A percentile compares a stretch with the other conserved stretches of the same genome.
Conservation (phyloP, 441 rosid genomes). For the Gossypium schwendimanii region DNA sequence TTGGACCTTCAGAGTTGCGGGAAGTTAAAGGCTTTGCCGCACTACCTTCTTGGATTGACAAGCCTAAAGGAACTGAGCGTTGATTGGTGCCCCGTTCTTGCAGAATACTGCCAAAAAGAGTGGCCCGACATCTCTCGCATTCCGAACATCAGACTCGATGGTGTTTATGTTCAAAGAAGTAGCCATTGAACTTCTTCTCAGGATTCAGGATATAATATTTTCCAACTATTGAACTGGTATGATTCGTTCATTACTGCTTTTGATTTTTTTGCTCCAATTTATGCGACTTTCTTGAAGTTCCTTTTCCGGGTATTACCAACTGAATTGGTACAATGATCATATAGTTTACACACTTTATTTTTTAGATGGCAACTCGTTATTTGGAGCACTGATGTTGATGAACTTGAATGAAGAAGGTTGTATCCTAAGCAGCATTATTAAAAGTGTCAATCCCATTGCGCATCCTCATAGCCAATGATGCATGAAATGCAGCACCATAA, state of each 20-base stretch:
- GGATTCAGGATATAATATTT: not conserved
- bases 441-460: not conserved
- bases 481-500: conserved; percentile 86
- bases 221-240: not conserved
- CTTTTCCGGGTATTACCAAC: not conserved
- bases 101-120: not conserved
- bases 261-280: not conserved
- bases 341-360: not conserved
- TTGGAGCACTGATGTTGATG: not conserved
- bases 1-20: not conserved
- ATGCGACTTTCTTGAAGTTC: not conserved
- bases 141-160: not conserved
- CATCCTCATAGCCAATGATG: conserved; percentile 47
- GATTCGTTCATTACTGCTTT: not conserved
- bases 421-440: not conserved
- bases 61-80: not conserved
- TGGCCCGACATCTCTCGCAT: not conserved
- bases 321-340: not conserved
- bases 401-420: not conserved
- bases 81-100: not conserved
- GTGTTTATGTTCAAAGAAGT: not conserved
- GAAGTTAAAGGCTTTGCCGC: not conserved
- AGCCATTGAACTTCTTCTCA: not conserved
- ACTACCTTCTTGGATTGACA: not conserved
- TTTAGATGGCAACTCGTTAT: not conserved